phyloP scores from a whole-genome alignment of 148 eudicot genomes.

The Heliosperma pusillum region DNA sequence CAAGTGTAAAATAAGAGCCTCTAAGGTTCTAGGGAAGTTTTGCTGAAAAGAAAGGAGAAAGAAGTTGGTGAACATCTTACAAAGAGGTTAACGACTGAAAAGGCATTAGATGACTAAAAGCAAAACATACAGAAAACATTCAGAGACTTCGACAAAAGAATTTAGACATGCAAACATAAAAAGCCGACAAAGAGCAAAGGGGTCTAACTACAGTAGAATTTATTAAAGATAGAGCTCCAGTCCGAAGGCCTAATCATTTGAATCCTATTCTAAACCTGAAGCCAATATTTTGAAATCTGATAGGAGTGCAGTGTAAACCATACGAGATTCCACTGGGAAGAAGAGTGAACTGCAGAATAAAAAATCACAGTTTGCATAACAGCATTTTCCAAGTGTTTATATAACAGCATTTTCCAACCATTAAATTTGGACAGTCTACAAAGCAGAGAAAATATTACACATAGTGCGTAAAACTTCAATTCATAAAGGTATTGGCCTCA shows the following conservation, averaged over 20 bases:
- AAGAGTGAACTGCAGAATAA: not conserved
- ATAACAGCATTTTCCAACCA: not conserved
- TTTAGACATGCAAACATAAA: not conserved
- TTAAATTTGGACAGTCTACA: not conserved
- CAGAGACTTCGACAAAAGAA: not conserved
- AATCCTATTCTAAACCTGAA: not conserved
- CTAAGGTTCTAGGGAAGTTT: conserved; percentile 81
- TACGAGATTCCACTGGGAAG: not conserved
- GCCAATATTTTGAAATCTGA: not conserved
- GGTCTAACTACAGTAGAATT: not conserved
- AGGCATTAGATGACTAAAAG: not conserved
- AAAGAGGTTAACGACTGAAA: not conserved
- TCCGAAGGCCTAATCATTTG: not conserved
- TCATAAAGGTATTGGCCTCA: not conserved
- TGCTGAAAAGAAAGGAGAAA: conserved; percentile 44
- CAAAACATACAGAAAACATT: not conserved
- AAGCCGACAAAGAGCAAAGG: not conserved
- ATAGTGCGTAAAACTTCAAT: not conserved
- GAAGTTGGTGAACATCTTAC: not conserved
- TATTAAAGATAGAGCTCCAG: not conserved
- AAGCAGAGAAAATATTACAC: not conserved
- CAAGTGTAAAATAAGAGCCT: conserved; percentile 73
- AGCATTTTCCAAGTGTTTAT: not conserved
- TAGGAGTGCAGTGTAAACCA: not conserved
- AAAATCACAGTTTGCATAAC: not conserved